A percentile compares a stretch with the other conserved stretches of the same genome.
phyloP scores from a whole-genome alignment of 2,329 filamentous ascomycete species.

The Hymenoscyphus fructigenus region DNA sequence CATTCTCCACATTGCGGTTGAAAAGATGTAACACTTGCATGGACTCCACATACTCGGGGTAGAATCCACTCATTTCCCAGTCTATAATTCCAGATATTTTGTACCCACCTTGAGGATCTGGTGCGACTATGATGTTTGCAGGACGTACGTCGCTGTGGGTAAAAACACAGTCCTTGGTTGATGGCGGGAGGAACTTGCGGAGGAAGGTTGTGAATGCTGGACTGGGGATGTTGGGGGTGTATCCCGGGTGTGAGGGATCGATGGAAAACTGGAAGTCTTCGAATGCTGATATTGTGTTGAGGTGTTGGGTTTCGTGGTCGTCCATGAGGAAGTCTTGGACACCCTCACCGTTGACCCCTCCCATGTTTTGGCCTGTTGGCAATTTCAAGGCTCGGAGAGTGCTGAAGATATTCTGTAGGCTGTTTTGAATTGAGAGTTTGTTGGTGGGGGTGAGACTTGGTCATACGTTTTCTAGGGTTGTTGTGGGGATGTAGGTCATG shows the following conservation, averaged over 20 bases:
- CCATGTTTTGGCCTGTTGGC: neutral
- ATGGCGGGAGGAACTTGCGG: conserved; percentile 16
- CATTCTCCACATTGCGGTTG: too few species aligned
- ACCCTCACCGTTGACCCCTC: conserved; percentile 17
- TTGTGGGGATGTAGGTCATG: conserved; percentile 18
- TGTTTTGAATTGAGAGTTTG: conserved; percentile 14
- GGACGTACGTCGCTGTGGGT: conserved; percentile 21
- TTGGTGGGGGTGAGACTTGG: conserved; percentile 15
- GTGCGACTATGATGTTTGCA: conserved; percentile 23
- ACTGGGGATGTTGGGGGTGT: neutral
- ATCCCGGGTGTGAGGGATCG: neutral
- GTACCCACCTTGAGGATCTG: conserved; percentile 13
- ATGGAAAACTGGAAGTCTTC: conserved; percentile 24
- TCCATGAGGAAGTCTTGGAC: conserved; percentile 14
- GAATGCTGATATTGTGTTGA: conserved; percentile 15
- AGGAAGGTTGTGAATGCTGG: conserved; percentile 16
- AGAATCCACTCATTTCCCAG: conserved; percentile 22
- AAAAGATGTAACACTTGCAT: neutral
- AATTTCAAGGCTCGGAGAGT: conserved; percentile 14
- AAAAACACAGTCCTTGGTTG: conserved; percentile 14
- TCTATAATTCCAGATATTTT: conserved; percentile 20
- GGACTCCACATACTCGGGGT: conserved; percentile 20
- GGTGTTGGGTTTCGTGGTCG: conserved; percentile 9
- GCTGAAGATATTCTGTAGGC: conserved; percentile 15
- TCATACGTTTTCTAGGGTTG: conserved; percentile 16